Evolutionary conservation across 441 rosid genomes (phyloP), one percentile per base, ranked within the genome.

Genomic region (Aleurites moluccanus): DNA sequence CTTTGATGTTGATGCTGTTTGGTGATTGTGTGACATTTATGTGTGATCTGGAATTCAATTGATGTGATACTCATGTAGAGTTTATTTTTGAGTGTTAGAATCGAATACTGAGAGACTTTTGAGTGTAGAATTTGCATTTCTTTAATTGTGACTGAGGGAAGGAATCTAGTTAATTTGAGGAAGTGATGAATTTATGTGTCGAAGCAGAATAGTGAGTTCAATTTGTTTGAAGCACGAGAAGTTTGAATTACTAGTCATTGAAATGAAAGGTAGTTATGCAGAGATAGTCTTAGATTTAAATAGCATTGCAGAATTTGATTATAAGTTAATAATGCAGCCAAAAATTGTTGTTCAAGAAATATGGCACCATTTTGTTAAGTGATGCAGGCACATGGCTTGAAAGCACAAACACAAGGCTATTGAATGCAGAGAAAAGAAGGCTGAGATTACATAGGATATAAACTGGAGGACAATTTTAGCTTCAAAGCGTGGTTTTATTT

Each of bases 41-140:
- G 4, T 30, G 44, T 52, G 72, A 52, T 69, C 42, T 69, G 61
- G 63, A 55, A 69, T 55, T 35, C 47, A 13, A 35, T 69, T 33
- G 28, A 69, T 5, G 62, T 18, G n/a, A 69, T 27, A 40, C 28
- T 69, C 61, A n/a, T 52, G 5, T 47, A 33, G 40, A 28, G 13
- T 60, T 61, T 47, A 2, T 42, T 9, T 10, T 33, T 56, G 14
- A 61, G 21, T 61, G 38, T 27, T 60, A 5, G 6, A 28, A 28
- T 60, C 7, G 35, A 60, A 25, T 27, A 27, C 7, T 23, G 2
- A 45, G 10, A 10, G 10, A 10, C 3, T 33, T 62, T 30, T 16
- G 23, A 33, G 13, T 33, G 13, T 66, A 66, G 33, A 23, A 49
- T 44, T 16, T 20, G n/a, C 18, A 10, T 35, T 18, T 2, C 8